Conservation (phyloP, 257 asterid species). For the Jasminum sambac region DNA sequence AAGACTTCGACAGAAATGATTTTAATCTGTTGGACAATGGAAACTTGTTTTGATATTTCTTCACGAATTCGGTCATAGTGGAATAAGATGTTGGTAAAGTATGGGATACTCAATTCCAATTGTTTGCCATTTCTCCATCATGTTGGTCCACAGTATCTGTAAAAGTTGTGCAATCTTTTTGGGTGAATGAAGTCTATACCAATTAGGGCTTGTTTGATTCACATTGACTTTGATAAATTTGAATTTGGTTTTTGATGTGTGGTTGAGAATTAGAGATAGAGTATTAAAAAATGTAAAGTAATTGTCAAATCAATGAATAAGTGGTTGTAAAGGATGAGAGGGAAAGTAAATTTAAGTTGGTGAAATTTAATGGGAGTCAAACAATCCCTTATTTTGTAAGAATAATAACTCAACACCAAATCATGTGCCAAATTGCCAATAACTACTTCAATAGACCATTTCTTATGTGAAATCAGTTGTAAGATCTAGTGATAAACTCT, state of each 20-base stretch:
- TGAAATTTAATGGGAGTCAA: no score
- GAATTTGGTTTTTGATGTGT: no score
- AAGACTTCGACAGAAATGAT: background rate
- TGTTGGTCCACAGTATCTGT: slow-evolving; percentile 5
- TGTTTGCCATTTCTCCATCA: slow-evolving; percentile 15
- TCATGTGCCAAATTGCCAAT: background rate
- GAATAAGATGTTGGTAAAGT: slow-evolving; percentile 15
- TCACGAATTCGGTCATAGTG: background rate
- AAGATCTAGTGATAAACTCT: background rate
- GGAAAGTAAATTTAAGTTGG: no score
- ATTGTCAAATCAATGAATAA: no score
- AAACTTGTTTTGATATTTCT: slow-evolving; percentile 6
- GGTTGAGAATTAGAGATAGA: no score
- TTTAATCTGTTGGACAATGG: slow-evolving; percentile 15
- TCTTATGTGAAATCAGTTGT: background rate
- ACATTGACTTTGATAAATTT: no score
- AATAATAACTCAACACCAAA: background rate
- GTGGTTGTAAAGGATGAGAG: no score
- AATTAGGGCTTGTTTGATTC: background rate
- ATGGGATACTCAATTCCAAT: background rate
- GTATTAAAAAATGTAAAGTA: no score
- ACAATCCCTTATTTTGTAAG: no score
- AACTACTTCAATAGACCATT: background rate
- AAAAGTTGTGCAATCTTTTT: background rate
- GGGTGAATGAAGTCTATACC: background rate